Percentiles rank a stretch among this genome's conserved stretches.
Evolutionary conservation across 2,329 filamentous ascomycete genomes (phyloP).

Genomic region (Alternaria novae-zelandiae): DNA sequence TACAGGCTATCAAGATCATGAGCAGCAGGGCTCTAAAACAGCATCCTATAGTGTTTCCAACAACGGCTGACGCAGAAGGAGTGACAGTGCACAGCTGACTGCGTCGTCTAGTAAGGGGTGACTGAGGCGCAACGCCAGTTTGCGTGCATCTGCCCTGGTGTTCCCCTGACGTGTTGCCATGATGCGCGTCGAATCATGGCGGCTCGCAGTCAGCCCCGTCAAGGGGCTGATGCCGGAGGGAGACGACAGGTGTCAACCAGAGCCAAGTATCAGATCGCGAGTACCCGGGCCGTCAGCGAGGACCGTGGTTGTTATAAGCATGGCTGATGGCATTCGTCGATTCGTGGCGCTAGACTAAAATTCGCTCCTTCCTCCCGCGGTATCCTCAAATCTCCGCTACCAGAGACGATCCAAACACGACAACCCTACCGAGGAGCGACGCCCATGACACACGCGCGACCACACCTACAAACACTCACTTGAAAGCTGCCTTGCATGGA

Average conservation of each 20-base stretch:
- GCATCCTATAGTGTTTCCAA: conserved; percentile 9
- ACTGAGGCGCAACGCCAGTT: conserved; percentile 10
- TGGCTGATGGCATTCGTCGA: conserved; percentile 9
- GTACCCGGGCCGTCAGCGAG: conserved; percentile 16
- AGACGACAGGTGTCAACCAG: conserved; percentile 4
- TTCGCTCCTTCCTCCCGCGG: conserved; percentile 27
- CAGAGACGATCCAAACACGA: conserved; percentile 14
- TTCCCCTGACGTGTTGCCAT: conserved; percentile 9
- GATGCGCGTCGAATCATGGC: not conserved
- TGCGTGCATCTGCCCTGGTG: conserved; percentile 10
- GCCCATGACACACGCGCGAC: conserved; percentile 12
- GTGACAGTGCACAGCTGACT: conserved; percentile 22
- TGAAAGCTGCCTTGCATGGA: conserved; percentile 40
- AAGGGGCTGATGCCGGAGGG: not conserved
- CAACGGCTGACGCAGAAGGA: conserved; percentile 13
- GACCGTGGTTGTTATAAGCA: conserved; percentile 9
- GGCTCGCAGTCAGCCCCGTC: conserved; percentile 3
- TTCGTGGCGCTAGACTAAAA: conserved; percentile 22
- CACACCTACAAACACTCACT: conserved; percentile 1
- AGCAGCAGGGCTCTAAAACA: not conserved
- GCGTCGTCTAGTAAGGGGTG: conserved; percentile 23
- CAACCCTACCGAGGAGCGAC: conserved; percentile 26
- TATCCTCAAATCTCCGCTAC: conserved; percentile 30
- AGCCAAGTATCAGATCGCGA: conserved; percentile 15
- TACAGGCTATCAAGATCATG: not conserved